Conservation (phyloP, 2,329 filamentous ascomycete genomes). For the Neurospora crassa region DNA sequence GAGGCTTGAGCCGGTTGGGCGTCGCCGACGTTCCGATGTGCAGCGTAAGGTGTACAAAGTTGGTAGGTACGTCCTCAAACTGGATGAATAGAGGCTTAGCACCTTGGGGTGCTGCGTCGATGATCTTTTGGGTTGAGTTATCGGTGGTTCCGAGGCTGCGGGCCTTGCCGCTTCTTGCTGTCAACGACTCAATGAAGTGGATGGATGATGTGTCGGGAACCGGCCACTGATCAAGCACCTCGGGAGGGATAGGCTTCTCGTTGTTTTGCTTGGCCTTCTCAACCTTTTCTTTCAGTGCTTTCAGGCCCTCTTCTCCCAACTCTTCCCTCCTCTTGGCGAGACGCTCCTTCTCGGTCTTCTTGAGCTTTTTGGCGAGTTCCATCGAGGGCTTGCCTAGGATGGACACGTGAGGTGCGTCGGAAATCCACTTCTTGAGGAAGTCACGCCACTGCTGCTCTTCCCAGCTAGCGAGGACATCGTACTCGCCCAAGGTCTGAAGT, state of each 20-base stretch:
- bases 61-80: conserved; percentile 88
- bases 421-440: conserved; percentile 76
- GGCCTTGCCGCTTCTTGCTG: conserved; percentile 73
- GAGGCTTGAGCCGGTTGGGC: conserved; percentile 72
- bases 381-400: conserved; percentile 80
- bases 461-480: conserved; percentile 69
- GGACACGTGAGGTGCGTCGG: conserved; percentile 77
- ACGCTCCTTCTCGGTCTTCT: conserved; percentile 69
- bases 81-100: conserved; percentile 78
- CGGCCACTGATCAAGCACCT: conserved; percentile 70
- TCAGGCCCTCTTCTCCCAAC: conserved; percentile 73
- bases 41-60: conserved; percentile 79
- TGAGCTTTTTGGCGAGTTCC: conserved; percentile 69
- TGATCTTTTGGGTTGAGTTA: conserved; percentile 62
- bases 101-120: conserved; percentile 56
- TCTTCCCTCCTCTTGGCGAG: conserved; percentile 69
- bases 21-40: conserved; percentile 70
- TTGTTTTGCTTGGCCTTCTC: conserved; percentile 82
- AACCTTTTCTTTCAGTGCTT: conserved; percentile 63
- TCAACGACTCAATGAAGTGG: conserved; percentile 83
- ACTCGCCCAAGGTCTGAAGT: conserved; percentile 46
- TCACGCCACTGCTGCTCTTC: conserved; percentile 72
- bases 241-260: conserved; percentile 72
- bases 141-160: conserved; percentile 56
- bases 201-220: conserved; percentile 86